phyloP scores from a whole-genome alignment of 73 alveolate genomes.

The Tetrahymena thermophila region DNA sequence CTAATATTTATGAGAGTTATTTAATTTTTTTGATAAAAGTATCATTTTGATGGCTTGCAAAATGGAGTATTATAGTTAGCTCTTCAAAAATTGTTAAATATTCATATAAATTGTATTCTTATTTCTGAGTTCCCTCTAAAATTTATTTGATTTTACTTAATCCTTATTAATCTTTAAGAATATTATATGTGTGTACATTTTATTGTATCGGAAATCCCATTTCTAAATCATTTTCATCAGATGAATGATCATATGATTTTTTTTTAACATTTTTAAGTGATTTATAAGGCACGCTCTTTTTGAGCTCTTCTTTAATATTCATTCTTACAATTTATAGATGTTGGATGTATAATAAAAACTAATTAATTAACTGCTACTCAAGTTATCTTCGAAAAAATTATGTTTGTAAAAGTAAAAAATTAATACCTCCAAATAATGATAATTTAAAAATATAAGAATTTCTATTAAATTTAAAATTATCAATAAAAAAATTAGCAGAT shows the following conservation, averaged over 20 bases:
- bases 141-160: neutral
- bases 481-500: neutral
- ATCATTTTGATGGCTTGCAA: neutral
- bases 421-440: neutral
- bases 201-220: neutral
- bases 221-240: neutral
- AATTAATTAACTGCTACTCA: too few species aligned
- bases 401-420: too few species aligned
- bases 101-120: neutral
- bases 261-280: neutral
- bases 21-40: neutral
- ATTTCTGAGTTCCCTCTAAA: neutral
- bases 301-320: neutral
- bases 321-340: neutral
- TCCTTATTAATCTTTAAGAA: neutral
- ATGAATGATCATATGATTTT: neutral
- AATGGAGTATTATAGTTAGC: neutral
- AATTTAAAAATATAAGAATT: too few species aligned
- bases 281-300: neutral
- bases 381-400: neutral
- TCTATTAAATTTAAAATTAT: too few species aligned
- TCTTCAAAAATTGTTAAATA: neutral
- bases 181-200: neutral
- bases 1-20: neutral
- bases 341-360: neutral